Base-by-base conservation (phyloP, 2,329 filamentous ascomycete species). In the Beauveria varroae region DNA sequence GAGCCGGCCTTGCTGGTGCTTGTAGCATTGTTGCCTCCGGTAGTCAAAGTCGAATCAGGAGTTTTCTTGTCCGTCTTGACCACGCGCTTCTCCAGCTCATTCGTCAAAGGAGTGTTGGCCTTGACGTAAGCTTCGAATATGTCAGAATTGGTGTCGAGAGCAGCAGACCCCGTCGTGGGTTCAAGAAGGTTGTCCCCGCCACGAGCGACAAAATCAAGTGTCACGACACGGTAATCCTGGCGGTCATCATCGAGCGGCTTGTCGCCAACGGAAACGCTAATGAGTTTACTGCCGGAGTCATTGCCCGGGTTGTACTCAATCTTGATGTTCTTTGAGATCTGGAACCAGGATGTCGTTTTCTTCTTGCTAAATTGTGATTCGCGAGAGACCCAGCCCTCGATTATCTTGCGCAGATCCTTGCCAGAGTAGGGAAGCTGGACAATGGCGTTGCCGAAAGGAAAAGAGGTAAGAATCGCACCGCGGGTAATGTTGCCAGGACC, bases 361-460 rank as follows among this genome's bases (percentile, higher is more conserved):
- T 78, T 70, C 9, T 77, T 71, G 68, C 84, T 86, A 66, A 76
- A 77, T 65, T 83, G 76, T 72, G 81, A 87, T 47, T 83, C 71
- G 26, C 73, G 73, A 5, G 79, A 78, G 3, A 87, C 77, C 62
- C 82, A 78, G 5, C 85, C 86, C 68, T 88, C 84, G 37, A 89
- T 75, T 5, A 83, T 75, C 47, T 78, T 74, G 78, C 81, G 83
- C 5, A 88, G 68, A 49, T 81, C 76, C 9, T 78, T 73, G 20
- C 86, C 86, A 0, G 74, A 74, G 64, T 82, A 76, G 0, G 69
- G 73, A 18, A 87, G 71, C 66, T 87, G 82, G 9, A 86, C 84
- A 22, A 88, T 76, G 50, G 84, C 76, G 71, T 88, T 88, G 60
- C 83, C 82, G 64, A 88, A 88, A 44, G 86, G 86, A 72, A 88